Conservation (phyloP, 225 moss, liverwort and hornwort genomes). For the Takakia lepidozioides region DNA sequence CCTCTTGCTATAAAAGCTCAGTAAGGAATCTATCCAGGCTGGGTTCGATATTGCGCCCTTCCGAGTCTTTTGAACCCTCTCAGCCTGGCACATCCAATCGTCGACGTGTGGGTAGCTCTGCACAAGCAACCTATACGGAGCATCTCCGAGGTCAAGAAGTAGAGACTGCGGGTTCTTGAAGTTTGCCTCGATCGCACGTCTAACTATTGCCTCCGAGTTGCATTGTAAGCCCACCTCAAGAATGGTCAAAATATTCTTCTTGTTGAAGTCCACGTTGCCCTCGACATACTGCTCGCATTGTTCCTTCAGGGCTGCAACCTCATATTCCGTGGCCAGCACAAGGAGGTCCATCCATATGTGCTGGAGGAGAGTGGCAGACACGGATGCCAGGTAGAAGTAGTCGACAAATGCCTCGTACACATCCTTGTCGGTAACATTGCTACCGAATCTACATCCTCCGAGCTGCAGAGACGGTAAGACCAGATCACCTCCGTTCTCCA, state of each 20-base stretch:
- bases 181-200: not conserved
- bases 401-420: not conserved
- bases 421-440: not conserved
- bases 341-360: not conserved
- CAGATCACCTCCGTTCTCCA: no score
- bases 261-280: not conserved
- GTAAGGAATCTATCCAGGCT: no score
- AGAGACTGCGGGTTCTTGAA: not conserved
- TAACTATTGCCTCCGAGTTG: not conserved
- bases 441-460: not conserved
- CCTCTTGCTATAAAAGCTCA: no score
- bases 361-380: not conserved
- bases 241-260: not conserved
- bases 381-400: not conserved
- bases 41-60: no score
- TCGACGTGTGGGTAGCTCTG: not conserved
- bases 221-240: not conserved
- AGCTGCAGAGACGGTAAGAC: no score
- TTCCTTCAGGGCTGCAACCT: not conserved
- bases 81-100: not conserved
- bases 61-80: no score
- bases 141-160: not conserved
- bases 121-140: not conserved
- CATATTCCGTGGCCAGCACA: not conserved
- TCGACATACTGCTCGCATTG: not conserved